Evolutionary conservation across 163 green algal species (phyloP).

Genomic region (Chlamydomonas reinhardtii): DNA sequence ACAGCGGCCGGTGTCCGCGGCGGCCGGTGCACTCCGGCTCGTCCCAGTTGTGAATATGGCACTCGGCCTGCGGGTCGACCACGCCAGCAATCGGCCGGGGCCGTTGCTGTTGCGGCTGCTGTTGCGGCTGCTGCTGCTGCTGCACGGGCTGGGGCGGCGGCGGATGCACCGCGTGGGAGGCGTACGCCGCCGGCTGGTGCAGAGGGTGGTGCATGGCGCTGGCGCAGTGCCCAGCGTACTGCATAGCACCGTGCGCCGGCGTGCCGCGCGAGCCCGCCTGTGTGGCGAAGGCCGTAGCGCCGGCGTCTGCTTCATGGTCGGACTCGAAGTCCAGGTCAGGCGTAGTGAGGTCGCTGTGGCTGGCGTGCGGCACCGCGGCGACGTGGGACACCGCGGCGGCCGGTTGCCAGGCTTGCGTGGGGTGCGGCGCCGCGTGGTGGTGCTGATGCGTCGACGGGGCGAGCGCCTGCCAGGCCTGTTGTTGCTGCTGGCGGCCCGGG

Average conservation of each 20-base stretch:
- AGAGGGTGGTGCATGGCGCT: too few species aligned
- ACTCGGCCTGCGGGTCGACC: conserved; percentile 5
- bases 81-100: too few species aligned
- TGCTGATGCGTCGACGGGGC: neutral
- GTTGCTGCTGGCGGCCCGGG: neutral
- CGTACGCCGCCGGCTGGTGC: neutral
- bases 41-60: conserved; percentile 39
- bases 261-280: too few species aligned
- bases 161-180: neutral
- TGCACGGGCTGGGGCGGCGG: too few species aligned
- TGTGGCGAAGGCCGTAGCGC: too few species aligned
- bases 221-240: too few species aligned
- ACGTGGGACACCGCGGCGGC: too few species aligned
- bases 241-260: too few species aligned
- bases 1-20: conserved; percentile 2
- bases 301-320: neutral
- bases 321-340: conserved; percentile 13
- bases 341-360: neutral
- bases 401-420: too few species aligned
- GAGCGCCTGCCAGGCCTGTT: neutral
- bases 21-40: conserved; percentile 13
- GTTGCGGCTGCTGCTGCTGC: neutral
- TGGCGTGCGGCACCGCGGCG: neutral
- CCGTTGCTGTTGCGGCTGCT: neutral
- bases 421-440: neutral